A percentile compares a stretch with the other conserved stretches of the same genome.
Conservation (phyloP, 768 basidiomycete genomes). For the Cystofilobasidium bisporidii region DNA sequence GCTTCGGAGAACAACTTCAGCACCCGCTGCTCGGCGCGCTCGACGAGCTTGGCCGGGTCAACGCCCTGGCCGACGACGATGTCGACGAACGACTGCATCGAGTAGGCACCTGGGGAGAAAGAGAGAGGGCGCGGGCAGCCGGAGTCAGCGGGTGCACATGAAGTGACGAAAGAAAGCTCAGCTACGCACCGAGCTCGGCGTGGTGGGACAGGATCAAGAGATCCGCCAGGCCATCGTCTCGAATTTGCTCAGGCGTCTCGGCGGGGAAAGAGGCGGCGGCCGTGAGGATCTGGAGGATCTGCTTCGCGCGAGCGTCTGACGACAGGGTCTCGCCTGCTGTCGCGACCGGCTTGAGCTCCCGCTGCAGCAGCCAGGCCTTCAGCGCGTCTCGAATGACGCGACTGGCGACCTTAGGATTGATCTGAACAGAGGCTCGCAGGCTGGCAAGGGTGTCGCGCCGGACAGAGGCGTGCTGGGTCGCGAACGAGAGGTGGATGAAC, state of each 20-base stretch:
- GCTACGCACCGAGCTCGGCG: constrained; percentile 38
- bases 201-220: constrained; percentile 67
- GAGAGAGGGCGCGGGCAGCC: too few relatives aligned
- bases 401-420: constrained; percentile 48
- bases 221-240: constrained; percentile 45
- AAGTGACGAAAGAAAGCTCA: background rate
- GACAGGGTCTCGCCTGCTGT: constrained; percentile 25
- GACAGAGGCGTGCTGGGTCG: constrained; percentile 50
- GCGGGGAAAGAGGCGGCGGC: constrained; percentile 46
- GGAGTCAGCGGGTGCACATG: too few relatives aligned
- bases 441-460: constrained; percentile 47
- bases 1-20: constrained; percentile 22
- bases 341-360: constrained; percentile 31
- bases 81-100: constrained; percentile 22
- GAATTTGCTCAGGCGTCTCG: constrained; percentile 41
- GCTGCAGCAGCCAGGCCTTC: constrained; percentile 33
- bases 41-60: constrained; percentile 25
- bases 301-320: constrained; percentile 38
- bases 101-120: background rate
- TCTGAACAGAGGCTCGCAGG: constrained; percentile 43
- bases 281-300: constrained; percentile 50
- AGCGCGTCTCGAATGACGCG: constrained; percentile 56
- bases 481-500: constrained; percentile 60
- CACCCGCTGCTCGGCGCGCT: constrained; percentile 20
- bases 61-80: constrained; percentile 11